phyloP scores from a whole-genome alignment of 78 protist species.

The Dictyostelium discoideum region dicty_2.7 NC_007088.5:2399001-2399500 shows the following conservation, averaged over 20 bases:
- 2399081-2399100: slow-evolving; percentile 71
- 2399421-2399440: slow-evolving; percentile 38
- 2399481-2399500: not conserved
- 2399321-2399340: not conserved
- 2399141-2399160: not conserved
- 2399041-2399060: slow-evolving; percentile 37
- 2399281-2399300: not conserved
- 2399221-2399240: not conserved
- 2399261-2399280: not conserved
- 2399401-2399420: slow-evolving; percentile 22
- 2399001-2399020: slow-evolving; percentile 29
- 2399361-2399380: slow-evolving; percentile 67
- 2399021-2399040: slow-evolving; percentile 33
- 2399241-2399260: not conserved
- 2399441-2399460: not conserved
- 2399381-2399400: not conserved
- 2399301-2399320: not conserved
- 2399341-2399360: slow-evolving; percentile 42
- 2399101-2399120: slow-evolving; percentile 25
- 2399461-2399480: not conserved
- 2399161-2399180: slow-evolving; percentile 35
- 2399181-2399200: not conserved
- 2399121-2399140: slow-evolving; percentile 2
- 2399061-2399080: slow-evolving; percentile 49
- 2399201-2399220: not conserved